phyloP scores from a whole-genome alignment of 148 eudicot genomes.

The Spergularia bocconei region DNA sequence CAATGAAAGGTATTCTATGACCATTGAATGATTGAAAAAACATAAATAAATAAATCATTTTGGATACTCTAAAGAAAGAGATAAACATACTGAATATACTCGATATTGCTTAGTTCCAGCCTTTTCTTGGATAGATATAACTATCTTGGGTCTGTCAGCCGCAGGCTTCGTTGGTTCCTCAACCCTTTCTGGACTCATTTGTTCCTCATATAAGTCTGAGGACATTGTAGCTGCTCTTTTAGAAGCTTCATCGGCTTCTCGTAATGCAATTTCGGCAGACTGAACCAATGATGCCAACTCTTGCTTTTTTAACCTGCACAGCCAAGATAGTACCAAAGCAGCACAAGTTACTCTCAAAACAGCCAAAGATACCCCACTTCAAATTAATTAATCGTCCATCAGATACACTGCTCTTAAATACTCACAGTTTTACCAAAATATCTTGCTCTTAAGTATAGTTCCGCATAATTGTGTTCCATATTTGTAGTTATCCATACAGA shows the following conservation, averaged over 20 bases:
- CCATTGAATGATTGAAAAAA: not conserved
- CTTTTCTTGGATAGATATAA: conserved; percentile 70
- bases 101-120: conserved; percentile 58
- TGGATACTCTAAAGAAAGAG: not conserved
- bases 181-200: conserved; percentile 26
- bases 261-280: conserved; percentile 35
- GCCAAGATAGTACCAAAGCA: conserved; percentile 4
- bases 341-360: not conserved
- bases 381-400: not conserved
- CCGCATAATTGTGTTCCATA: too few species aligned
- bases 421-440: not conserved
- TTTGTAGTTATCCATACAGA: too few species aligned
- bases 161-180: conserved; percentile 40
- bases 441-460: not conserved
- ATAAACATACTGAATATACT: conserved; percentile 45
- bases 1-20: not conserved
- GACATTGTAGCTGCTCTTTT: conserved; percentile 33
- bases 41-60: not conserved
- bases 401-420: not conserved
- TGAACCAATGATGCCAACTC: conserved; percentile 58
- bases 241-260: conserved; percentile 51
- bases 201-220: conserved; percentile 25
- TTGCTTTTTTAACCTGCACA: conserved; percentile 58
- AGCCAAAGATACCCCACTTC: not conserved
- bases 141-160: conserved; percentile 54